Percentiles rank a stretch among this genome's conserved stretches.
These are phyloP conservation scores for Leucosporidium scottii DNA, from an alignment of 768 basidiomycete genomes.

Conservation along the genomic window DNA sequence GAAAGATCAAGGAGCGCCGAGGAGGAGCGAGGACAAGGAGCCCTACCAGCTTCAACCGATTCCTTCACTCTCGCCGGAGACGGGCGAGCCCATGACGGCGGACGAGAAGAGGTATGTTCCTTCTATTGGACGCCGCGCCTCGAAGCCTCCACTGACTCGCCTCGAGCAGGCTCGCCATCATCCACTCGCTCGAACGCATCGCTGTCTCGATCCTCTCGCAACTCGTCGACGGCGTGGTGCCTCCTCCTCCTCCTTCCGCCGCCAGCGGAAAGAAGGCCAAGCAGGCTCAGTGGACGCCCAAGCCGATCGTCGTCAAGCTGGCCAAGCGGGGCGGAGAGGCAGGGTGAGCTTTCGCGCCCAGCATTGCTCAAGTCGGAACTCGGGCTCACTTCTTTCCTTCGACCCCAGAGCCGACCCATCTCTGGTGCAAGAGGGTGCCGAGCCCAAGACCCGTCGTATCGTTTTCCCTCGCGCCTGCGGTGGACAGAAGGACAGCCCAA, in stretches of 20 bases:
- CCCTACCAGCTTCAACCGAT: conserved; percentile 16
- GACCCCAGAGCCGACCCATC: not conserved
- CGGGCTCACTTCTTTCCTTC: not conserved
- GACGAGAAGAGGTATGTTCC: conserved; percentile 4
- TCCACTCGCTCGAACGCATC: conserved; percentile 19
- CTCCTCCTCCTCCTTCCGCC: not conserved
- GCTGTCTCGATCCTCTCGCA: conserved; percentile 20
- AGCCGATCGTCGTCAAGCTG: not conserved
- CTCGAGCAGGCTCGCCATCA: conserved; percentile 14
- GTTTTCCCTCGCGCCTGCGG: conserved; percentile 17
- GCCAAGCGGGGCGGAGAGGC: not conserved
- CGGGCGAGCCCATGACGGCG: not conserved
- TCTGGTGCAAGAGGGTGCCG: no score
- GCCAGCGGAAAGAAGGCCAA: not conserved
- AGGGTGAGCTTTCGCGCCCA: not conserved
- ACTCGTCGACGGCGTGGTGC: conserved; percentile 4
- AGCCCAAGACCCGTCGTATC: not conserved
- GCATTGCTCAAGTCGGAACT: not conserved
- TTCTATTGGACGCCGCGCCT: no score
- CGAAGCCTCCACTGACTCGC: no score
- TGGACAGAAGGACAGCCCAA: not conserved
- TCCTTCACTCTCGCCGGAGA: not conserved
- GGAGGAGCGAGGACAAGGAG: not conserved
- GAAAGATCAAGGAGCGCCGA: not conserved
- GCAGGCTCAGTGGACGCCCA: not conserved